Base-by-base conservation (phyloP, 2,329 filamentous ascomycete genomes). In the Pseudonectria buxi region DNA sequence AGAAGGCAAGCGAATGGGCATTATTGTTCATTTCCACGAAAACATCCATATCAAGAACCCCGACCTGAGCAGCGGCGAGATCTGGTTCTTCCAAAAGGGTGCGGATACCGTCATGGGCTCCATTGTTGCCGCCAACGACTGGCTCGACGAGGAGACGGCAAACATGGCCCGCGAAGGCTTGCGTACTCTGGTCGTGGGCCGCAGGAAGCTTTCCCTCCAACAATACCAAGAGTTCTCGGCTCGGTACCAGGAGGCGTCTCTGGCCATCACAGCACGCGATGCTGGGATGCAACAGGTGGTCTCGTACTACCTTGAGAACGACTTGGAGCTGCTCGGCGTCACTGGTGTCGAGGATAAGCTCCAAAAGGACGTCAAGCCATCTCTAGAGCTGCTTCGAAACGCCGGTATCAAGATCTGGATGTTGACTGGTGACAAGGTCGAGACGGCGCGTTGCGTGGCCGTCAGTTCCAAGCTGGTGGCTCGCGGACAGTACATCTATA, bases 351-450 rank as follows among this genome's bases (percentile, higher is more conserved):
- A 98, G 61, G 92, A 98, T 63, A 95, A 94, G 57, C 75, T 98
- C 10, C 92, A 98, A 58, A 82, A 81, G 44, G 88, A 96, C 54
- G 92, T 98, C 54, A 98, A 96, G 59, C 85, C 90, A 2, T 95
- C 88, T 0, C 72, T 98, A 6, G 94, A 98, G 61, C 76, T 98
- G 5, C 75, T 98, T 34, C 86, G 92, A 47, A 98, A 98, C 53
- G 92, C 92, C 0, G 92, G 92, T 16, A 92, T 98, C 64, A 96
- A 96, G 62, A 96, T 98, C 33, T 98, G 92, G 92, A 98, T 98
- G 92, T 71, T 98, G 57, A 98, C 92, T 0, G 92, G 92, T 30
- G 92, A 98, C 70, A 98, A 98, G 63, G 86, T 98, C 3, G 92
- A 98, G 64, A 98, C 92, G 11, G 92, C 92, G 12, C 81, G 92